These are phyloP conservation scores for Emmonsia crescens DNA, from an alignment of 2,329 filamentous ascomycete species.

Conservation along the genomic window DNA sequence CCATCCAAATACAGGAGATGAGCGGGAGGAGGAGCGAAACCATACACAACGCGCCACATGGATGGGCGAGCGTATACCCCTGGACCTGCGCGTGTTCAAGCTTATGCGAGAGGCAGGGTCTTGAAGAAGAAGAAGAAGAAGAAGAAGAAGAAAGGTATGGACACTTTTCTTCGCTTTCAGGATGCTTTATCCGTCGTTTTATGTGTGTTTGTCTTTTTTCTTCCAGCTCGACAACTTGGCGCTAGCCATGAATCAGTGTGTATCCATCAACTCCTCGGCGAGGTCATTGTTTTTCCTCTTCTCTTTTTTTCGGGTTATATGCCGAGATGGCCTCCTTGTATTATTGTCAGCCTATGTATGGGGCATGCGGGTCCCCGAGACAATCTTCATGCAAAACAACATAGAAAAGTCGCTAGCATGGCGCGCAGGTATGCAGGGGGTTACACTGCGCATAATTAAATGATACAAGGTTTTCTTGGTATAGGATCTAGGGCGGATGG, in stretches of 20 bases:
- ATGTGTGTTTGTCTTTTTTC: not conserved
- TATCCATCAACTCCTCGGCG: not conserved
- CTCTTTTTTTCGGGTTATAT: not conserved
- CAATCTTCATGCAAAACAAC: not conserved
- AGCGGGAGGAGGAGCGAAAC: constrained; percentile 43
- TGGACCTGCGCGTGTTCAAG: constrained; percentile 33
- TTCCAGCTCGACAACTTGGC: not conserved
- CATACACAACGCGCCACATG: constrained; percentile 36
- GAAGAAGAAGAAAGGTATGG: not conserved
- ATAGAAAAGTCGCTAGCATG: not conserved
- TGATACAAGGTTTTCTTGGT: not conserved
- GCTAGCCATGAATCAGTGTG: not conserved
- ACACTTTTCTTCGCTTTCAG: not conserved
- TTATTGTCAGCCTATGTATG: not conserved
- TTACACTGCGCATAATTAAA: too few species aligned
- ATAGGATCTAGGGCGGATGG: not conserved
- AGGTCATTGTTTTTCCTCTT: not conserved
- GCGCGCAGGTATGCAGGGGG: not conserved
- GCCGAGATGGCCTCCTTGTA: not conserved
- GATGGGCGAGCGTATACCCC: constrained; percentile 36
- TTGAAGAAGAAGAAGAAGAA: not conserved
- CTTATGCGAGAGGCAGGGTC: constrained; percentile 16
- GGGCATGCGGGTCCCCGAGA: not conserved
- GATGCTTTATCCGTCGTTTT: too few species aligned
- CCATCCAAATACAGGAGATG: constrained; percentile 60